Evolutionary conservation across 192 early-diverging fungal genomes (phyloP).

Genomic region (Backusella luteola): DNA sequence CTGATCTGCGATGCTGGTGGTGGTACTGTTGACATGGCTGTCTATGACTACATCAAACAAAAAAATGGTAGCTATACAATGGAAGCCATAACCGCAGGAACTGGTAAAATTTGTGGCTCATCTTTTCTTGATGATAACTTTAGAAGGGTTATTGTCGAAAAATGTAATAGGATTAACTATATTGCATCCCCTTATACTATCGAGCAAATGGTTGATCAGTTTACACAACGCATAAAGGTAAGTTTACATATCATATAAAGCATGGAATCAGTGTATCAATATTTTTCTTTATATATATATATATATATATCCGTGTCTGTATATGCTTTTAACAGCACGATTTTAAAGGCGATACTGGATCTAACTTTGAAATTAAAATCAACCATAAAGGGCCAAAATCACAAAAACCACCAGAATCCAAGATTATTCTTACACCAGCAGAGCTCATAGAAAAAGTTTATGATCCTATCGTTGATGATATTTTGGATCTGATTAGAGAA

Average conservation of each 20-base stretch:
- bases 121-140: constrained; percentile 44
- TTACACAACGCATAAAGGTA: constrained; percentile 3
- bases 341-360: background rate
- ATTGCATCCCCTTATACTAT: background rate
- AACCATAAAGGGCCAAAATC: background rate
- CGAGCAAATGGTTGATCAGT: constrained; percentile 18
- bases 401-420: background rate
- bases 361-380: background rate
- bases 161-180: background rate
- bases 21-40: constrained; percentile 46
- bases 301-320: background rate
- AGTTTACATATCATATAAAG: background rate
- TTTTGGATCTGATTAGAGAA: constrained; percentile 43
- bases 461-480: constrained; percentile 45
- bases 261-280: background rate
- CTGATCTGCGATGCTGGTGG: constrained; percentile 49
- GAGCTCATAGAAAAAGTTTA: constrained; percentile 44
- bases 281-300: background rate
- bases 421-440: constrained; percentile 27
- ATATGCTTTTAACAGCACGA: background rate
- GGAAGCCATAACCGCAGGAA: constrained; percentile 36
- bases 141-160: constrained; percentile 28
- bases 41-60: constrained; percentile 31
- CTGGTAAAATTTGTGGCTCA: constrained; percentile 42
- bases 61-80: background rate